Percentiles rank a stretch among this genome's conserved stretches.
Conservation (phyloP, 2,329 filamentous ascomycete species). For the Sclerotinia subarctica region DNA sequence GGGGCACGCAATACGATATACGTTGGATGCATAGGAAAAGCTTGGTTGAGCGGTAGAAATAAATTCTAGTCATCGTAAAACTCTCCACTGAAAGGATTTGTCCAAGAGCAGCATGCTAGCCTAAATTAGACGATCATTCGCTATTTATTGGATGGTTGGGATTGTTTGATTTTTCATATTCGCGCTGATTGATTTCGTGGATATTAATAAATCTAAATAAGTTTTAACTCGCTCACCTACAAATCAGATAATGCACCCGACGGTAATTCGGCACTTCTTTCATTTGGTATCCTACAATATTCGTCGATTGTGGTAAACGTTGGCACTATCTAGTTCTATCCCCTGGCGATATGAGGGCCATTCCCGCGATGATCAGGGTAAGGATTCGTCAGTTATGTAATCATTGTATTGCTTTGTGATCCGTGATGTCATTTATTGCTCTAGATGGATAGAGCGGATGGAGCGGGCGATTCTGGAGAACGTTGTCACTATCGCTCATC, state of each 20-base stretch:
- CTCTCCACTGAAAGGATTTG: background rate
- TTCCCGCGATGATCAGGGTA: background rate
- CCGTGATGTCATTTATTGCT: background rate
- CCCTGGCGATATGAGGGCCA: background rate
- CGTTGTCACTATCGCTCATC: background rate
- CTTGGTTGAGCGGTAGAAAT: background rate
- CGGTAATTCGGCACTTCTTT: slow-evolving; percentile 2
- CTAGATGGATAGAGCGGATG: background rate
- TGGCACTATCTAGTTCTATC: background rate
- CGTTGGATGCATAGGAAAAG: background rate
- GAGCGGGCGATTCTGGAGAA: background rate
- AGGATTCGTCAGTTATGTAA: background rate
- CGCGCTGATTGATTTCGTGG: background rate
- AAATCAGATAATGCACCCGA: background rate
- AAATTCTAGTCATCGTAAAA: background rate
- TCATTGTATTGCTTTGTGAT: background rate
- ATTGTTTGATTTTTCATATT: background rate
- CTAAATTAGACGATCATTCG: background rate
- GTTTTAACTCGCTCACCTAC: background rate
- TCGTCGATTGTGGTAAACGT: background rate
- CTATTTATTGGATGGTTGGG: too few species aligned
- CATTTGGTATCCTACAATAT: background rate
- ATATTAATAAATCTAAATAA: background rate
- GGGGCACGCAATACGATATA: too few species aligned
- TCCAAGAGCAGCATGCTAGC: background rate